Evolutionary conservation across 2,329 filamentous ascomycete species (phyloP).

Genomic region (Xylaria sp.): DNA sequence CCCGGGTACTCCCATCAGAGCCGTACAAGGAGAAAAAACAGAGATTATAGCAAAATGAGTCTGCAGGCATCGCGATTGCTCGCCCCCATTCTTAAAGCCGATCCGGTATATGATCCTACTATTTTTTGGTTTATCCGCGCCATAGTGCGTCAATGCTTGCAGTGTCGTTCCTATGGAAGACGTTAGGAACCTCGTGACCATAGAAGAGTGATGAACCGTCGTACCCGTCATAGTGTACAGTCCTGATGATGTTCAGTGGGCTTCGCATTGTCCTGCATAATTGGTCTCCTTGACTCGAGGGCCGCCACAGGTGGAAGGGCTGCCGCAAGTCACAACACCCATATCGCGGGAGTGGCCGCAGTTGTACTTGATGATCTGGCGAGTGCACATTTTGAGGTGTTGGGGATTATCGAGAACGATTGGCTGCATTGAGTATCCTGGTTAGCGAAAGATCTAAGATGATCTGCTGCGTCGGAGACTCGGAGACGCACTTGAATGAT

Average conservation of each 20-base stretch:
- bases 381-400: conserved; percentile 35
- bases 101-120: conserved; percentile 19
- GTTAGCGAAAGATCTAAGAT: not conserved
- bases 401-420: not conserved
- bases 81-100: conserved; percentile 36
- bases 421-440: not conserved
- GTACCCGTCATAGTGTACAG: not conserved
- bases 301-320: conserved; percentile 15
- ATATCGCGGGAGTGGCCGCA: conserved; percentile 30
- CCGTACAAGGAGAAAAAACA: conserved; percentile 18
- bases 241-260: not conserved
- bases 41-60: conserved; percentile 27
- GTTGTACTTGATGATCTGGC: conserved; percentile 31
- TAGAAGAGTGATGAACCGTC: not conserved
- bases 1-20: conserved; percentile 23
- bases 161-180: conserved; percentile 8
- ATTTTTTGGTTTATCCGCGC: conserved; percentile 5
- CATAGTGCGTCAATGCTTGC: not conserved
- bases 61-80: conserved; percentile 36
- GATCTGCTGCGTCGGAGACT: not conserved
- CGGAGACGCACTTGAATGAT: conserved; percentile 8
- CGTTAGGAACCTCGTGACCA: not conserved
- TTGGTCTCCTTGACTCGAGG: conserved; percentile 2
- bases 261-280: conserved; percentile 21
- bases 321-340: conserved; percentile 24